A percentile compares a stretch with the other conserved stretches of the same genome.
Conservation (phyloP, 1,284 basidiomycete genomes). For the Cryptococcus neoformans region DNA sequence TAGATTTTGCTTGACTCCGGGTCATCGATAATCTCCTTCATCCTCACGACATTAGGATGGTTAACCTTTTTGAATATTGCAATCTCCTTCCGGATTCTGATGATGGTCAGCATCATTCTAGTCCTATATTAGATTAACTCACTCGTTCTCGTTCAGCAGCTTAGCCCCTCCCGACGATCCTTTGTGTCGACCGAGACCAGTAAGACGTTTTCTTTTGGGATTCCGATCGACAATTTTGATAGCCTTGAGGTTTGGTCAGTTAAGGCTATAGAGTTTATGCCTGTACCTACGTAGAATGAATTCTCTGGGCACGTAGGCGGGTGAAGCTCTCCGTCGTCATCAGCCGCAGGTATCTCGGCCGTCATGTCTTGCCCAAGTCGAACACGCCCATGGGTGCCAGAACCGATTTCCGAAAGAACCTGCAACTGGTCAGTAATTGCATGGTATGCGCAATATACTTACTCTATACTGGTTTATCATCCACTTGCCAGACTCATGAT, state of each 20-base stretch:
- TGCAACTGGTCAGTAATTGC: conserved; percentile 7
- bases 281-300: conserved; percentile 19
- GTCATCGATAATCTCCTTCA: conserved; percentile 96
- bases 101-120: conserved; percentile 22
- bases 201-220: conserved; percentile 60
- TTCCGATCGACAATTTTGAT: conserved; percentile 76
- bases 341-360: conserved; percentile 33
- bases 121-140: conserved; percentile 9
- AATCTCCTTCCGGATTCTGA: conserved; percentile 71
- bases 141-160: conserved; percentile 52
- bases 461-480: conserved; percentile 75
- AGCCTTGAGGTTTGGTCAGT: conserved; percentile 55
- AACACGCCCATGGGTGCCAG: conserved; percentile 78
- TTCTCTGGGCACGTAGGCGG: conserved; percentile 9
- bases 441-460: background rate
- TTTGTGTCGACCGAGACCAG: conserved; percentile 51
- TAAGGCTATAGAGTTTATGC: background rate
- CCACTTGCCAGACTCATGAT: conserved; percentile 48
- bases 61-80: conserved; percentile 97
- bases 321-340: conserved; percentile 13
- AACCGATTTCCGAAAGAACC: conserved; percentile 64
- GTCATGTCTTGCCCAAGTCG: conserved; percentile 64
- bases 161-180: conserved; percentile 47
- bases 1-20: conserved; percentile 84
- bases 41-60: conserved; percentile 86